Percentiles rank a stretch among this genome's conserved stretches.
phyloP scores from a whole-genome alignment of 306 rosid species.

The Morella rubra region DNA sequence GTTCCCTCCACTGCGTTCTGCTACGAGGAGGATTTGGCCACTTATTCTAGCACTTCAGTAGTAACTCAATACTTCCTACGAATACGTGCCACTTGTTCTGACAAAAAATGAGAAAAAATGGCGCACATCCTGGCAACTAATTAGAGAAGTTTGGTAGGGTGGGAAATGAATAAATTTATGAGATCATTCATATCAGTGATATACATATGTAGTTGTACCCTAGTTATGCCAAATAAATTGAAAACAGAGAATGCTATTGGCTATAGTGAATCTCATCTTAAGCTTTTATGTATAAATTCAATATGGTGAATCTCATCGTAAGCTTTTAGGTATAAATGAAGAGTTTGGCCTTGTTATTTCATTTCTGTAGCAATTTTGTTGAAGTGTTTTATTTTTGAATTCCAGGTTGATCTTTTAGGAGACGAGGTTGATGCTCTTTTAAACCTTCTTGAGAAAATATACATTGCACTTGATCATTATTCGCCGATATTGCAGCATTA shows the following conservation, averaged over 20 bases:
- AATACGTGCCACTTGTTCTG: too few relatives aligned
- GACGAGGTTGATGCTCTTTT: conserved; percentile 71
- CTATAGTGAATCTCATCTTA: not conserved
- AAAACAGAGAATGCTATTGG: not conserved
- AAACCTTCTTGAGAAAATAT: conserved; percentile 64
- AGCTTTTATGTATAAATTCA: not conserved
- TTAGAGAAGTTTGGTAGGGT: not conserved
- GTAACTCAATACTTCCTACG: too few relatives aligned
- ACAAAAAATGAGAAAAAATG: not conserved
- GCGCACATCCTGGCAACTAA: not conserved
- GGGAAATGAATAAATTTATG: not conserved
- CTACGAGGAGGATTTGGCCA: too few relatives aligned
- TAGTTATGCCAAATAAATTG: conserved; percentile 13
- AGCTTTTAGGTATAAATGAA: not conserved
- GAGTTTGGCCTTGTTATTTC: not conserved
- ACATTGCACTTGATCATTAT: conserved; percentile 88
- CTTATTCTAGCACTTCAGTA: too few relatives aligned
- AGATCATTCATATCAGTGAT: not conserved
- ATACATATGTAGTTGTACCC: not conserved
- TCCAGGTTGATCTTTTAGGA: conserved; percentile 95
- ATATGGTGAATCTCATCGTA: too few relatives aligned
- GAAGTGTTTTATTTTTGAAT: conserved; percentile 22
- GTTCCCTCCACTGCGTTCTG: too few relatives aligned
- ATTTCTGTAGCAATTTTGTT: conserved; percentile 15
- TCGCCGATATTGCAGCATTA: conserved; percentile 90